Conservation (phyloP, 495 filamentous ascomycete species). For the Podospora tetraspora region DNA sequence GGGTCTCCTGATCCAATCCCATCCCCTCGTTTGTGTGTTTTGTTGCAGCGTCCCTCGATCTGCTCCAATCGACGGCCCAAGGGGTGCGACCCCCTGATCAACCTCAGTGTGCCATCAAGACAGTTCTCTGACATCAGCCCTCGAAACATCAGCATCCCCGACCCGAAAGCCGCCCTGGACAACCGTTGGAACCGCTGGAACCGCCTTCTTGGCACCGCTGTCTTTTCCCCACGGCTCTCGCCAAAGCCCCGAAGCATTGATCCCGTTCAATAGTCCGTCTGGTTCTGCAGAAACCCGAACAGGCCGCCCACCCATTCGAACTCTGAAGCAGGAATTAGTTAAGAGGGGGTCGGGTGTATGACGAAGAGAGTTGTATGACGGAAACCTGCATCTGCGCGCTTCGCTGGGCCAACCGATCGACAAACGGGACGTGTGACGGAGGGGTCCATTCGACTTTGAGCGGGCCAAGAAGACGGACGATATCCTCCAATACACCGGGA, state of each 20-base stretch:
- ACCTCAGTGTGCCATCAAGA: slow-evolving; percentile 21
- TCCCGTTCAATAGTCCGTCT: slow-evolving; percentile 10
- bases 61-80: slow-evolving; percentile 27
- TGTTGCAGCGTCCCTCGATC: slow-evolving; percentile 20
- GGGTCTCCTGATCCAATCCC: slow-evolving; percentile 1
- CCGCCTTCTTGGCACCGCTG: slow-evolving; percentile 5
- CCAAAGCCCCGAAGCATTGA: slow-evolving; percentile 18
- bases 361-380: slow-evolving; percentile 9
- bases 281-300: slow-evolving; percentile 18
- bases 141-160: slow-evolving; percentile 9
- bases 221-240: slow-evolving; percentile 6
- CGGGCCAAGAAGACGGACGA: not conserved
- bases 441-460: not conserved
- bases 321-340: slow-evolving; percentile 4
- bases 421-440: slow-evolving; percentile 1
- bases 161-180: not conserved
- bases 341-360: slow-evolving; percentile 7
- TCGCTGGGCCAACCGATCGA: slow-evolving; percentile 14
- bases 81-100: slow-evolving; percentile 28
- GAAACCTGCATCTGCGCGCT: slow-evolving; percentile 3
- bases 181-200: slow-evolving; percentile 14
- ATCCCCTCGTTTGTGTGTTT: slow-evolving; percentile 19
- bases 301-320: slow-evolving; percentile 3
- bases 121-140: slow-evolving; percentile 26
- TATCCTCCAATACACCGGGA: not conserved